Percentiles rank a stretch among this genome's conserved stretches.
These are phyloP conservation scores for Pichia kluyveri DNA, from an alignment of 805 yeast species.

Conservation along the genomic window DNA sequence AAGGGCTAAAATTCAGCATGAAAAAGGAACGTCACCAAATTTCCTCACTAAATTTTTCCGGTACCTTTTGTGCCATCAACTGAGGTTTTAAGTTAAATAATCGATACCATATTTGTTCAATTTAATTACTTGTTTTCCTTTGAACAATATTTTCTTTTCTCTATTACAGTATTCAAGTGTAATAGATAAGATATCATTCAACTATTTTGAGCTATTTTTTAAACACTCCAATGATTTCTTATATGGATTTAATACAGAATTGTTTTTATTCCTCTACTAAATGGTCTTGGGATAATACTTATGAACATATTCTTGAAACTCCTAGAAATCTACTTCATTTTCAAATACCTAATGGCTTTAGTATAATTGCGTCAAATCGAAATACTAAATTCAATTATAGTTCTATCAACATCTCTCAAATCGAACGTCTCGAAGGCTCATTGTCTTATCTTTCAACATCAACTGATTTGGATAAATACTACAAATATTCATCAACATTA, in stretches of 20 bases:
- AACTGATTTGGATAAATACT: constrained; percentile 36
- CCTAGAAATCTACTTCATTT: constrained; percentile 66
- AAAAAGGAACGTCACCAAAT: no score
- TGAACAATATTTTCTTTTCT: no score
- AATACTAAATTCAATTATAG: constrained; percentile 64
- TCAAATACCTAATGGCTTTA: constrained; percentile 56
- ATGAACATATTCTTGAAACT: constrained; percentile 66
- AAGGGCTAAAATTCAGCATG: no score
- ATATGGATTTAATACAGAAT: constrained; percentile 79
- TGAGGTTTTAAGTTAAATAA: no score
- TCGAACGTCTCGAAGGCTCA: constrained; percentile 66
- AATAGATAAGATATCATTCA: not conserved
- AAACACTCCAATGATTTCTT: constrained; percentile 47
- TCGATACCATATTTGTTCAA: no score
- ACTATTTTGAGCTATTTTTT: no score
- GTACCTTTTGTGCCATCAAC: no score
- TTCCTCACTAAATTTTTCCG: no score
- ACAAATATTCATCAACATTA: constrained; percentile 42
- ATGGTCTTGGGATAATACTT: constrained; percentile 77
- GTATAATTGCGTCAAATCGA: constrained; percentile 59
- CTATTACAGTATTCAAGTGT: not conserved
- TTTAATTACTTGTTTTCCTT: no score
- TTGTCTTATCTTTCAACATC: constrained; percentile 74
- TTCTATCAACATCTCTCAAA: constrained; percentile 58
- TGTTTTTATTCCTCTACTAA: constrained; percentile 60